These are phyloP conservation scores for Amanita fuliginea DNA, from an alignment of 768 basidiomycete genomes.

Conservation along the genomic window DNA sequence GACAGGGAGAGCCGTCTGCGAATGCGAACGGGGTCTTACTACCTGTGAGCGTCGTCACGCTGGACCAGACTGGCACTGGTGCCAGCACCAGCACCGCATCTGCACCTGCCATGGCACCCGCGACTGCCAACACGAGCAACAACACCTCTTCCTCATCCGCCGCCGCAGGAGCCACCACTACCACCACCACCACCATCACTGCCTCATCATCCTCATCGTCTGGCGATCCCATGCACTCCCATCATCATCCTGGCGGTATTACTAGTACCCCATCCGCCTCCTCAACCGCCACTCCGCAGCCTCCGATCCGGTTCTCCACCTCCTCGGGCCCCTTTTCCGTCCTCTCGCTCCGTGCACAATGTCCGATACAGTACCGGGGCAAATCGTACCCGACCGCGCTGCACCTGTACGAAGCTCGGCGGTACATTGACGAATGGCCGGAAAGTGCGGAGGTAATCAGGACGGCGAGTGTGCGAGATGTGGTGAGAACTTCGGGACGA, in stretches of 20 bases:
- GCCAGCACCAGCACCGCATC: background rate
- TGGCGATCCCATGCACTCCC: too few species aligned
- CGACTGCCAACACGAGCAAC: too few species aligned
- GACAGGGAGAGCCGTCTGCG: background rate
- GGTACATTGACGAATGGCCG: constrained; percentile 42
- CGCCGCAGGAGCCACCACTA: background rate
- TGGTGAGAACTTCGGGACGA: constrained; percentile 23
- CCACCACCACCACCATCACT: too few species aligned
- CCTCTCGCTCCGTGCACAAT: constrained; percentile 59
- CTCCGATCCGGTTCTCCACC: constrained; percentile 19
- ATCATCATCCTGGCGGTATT: too few species aligned
- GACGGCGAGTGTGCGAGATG: constrained; percentile 19
- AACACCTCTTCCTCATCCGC: background rate
- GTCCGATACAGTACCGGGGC: constrained; percentile 45
- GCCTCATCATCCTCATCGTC: background rate
- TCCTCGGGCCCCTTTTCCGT: constrained; percentile 27
- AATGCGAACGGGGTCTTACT: constrained; percentile 3
- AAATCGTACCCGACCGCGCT: constrained; percentile 55
- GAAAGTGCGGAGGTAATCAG: constrained; percentile 51
- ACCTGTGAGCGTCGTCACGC: background rate
- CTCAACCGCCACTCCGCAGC: constrained; percentile 17
- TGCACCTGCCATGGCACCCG: too few species aligned
- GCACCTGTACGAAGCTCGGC: constrained; percentile 70
- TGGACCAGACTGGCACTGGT: background rate
- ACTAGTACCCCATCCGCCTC: background rate